Evolutionary conservation across 148 eudicot genomes (phyloP).

Genomic region (Spergularia bocconei): DNA sequence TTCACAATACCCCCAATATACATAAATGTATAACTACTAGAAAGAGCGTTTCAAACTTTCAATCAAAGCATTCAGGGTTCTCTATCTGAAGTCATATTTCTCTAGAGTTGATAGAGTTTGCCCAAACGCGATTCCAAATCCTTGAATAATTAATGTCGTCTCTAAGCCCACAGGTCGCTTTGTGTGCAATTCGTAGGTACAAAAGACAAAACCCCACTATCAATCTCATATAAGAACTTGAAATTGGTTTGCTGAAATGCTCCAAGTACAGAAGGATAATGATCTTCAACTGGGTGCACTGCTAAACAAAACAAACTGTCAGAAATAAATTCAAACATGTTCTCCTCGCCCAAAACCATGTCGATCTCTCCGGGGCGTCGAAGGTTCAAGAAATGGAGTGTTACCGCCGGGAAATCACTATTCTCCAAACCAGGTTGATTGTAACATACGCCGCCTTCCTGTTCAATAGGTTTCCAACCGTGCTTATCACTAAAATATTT

Average conservation of each 20-base stretch:
- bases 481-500: not conserved
- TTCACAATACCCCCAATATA: too few relatives aligned
- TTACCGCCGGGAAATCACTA: not conserved
- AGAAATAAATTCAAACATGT: not conserved
- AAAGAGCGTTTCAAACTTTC: too few relatives aligned
- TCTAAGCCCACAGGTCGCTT: too few relatives aligned
- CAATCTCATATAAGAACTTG: not conserved
- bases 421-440: too few relatives aligned
- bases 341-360: slow-evolving; percentile 6
- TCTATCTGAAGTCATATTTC: too few relatives aligned
- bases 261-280: slow-evolving; percentile 2
- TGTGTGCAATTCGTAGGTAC: not conserved
- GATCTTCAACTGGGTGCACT: not conserved
- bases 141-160: too few relatives aligned
- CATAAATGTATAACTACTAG: too few relatives aligned
- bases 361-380: not conserved
- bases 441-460: not conserved
- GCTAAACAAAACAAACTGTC: slow-evolving; percentile 8
- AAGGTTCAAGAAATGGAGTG: not conserved
- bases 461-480: not conserved
- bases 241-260: slow-evolving; percentile 20
- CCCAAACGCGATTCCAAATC: too few relatives aligned
- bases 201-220: not conserved
- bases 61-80: too few relatives aligned
- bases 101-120: too few relatives aligned